Percentiles rank a stretch among this genome's conserved stretches.
Conservation (phyloP, 2,329 filamentous ascomycete genomes). For the Aspergillus piperis region DNA sequence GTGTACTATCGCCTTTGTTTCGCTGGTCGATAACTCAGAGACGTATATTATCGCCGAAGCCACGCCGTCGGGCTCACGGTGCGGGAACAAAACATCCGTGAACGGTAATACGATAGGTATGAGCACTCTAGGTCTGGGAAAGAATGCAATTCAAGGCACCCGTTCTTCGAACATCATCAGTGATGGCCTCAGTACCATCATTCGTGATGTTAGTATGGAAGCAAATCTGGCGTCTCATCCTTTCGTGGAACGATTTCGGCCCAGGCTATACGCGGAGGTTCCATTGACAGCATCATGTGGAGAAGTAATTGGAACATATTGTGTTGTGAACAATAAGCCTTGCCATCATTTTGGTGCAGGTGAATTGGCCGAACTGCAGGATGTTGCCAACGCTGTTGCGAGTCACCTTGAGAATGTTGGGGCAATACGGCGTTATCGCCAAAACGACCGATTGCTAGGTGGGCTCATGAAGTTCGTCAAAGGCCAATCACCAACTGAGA, state of each 20-base stretch:
- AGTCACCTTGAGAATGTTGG: conserved; percentile 59
- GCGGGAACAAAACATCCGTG: conserved; percentile 16
- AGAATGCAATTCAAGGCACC: not conserved
- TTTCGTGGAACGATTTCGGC: conserved; percentile 33
- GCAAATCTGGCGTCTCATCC: conserved; percentile 36
- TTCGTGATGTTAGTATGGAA: conserved; percentile 42
- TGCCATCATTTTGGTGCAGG: conserved; percentile 44
- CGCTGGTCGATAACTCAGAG: conserved; percentile 49
- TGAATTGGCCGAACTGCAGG: conserved; percentile 10
- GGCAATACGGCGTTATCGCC: conserved; percentile 53
- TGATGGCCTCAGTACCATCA: conserved; percentile 27
- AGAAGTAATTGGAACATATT: conserved; percentile 60
- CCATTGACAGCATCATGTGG: conserved; percentile 59
- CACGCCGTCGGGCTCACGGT: conserved; percentile 37
- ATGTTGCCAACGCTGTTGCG: conserved; percentile 48
- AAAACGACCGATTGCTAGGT: conserved; percentile 58
- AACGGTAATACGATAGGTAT: conserved; percentile 26
- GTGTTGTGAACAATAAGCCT: conserved; percentile 59
- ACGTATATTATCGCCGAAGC: conserved; percentile 56
- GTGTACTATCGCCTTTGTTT: conserved; percentile 48
- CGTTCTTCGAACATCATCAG: not conserved
- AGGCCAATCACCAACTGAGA: conserved; percentile 22
- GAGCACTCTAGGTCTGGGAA: conserved; percentile 12
- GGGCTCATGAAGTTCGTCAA: conserved; percentile 54
- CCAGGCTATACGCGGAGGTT: conserved; percentile 60